These are phyloP conservation scores for Fusarium phyllophilum DNA, from an alignment of 2,329 filamentous ascomycete genomes.

Conservation along the genomic window DNA sequence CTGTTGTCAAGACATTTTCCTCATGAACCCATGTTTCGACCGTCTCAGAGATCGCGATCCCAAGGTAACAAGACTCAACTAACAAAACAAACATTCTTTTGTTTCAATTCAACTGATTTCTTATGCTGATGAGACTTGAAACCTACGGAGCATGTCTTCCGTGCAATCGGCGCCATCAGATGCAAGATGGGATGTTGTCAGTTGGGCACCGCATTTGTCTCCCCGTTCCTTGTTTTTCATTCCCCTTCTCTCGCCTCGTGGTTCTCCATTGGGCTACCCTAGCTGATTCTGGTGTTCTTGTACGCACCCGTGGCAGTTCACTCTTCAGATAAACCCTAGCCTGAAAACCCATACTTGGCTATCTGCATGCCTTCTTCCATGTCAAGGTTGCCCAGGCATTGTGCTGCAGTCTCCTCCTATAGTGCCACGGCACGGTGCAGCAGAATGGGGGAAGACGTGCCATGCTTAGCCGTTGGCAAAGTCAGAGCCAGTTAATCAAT, in stretches of 20 bases:
- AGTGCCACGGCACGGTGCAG: conserved; percentile 21
- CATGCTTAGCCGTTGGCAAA: conserved; percentile 18
- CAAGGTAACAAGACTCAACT: background rate
- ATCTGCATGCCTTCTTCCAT: conserved; percentile 9
- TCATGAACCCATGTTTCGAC: conserved; percentile 21
- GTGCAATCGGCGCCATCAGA: conserved; percentile 12
- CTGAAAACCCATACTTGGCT: conserved; percentile 16
- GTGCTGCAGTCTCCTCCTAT: background rate
- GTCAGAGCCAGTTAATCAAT: background rate
- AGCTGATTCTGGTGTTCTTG: conserved; percentile 3
- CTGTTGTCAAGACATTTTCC: conserved; percentile 24
- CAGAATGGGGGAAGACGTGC: conserved; percentile 6
- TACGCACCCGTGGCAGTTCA: background rate
- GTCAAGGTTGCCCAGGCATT: conserved; percentile 21
- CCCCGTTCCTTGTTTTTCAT: conserved; percentile 34
- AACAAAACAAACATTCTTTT: conserved; percentile 7
- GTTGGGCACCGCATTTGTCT: conserved; percentile 17
- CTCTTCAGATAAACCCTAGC: conserved; percentile 3
- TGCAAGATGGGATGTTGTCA: conserved; percentile 8
- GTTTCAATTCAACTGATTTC: conserved; percentile 13
- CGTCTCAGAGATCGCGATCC: conserved; percentile 29
- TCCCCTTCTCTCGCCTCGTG: background rate
- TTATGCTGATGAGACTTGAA: background rate
- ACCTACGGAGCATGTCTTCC: conserved; percentile 30
- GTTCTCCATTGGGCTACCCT: background rate